A percentile compares a stretch with the other conserved stretches of the same genome.
Evolutionary conservation across 345 rosid genomes (phyloP).

Genomic region (Populus davidiana): DNA sequence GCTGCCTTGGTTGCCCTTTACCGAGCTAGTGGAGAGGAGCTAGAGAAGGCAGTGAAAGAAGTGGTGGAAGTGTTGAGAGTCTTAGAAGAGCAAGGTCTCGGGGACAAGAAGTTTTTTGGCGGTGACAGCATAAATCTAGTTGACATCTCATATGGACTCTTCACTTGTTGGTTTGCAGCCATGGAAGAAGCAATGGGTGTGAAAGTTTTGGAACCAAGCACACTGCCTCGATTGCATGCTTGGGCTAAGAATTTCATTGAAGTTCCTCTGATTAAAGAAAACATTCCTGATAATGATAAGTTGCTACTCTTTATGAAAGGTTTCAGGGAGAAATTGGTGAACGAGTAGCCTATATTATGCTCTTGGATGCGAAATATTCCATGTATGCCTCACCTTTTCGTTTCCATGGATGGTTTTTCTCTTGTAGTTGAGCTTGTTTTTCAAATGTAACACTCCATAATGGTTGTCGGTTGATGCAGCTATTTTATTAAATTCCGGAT

Average conservation of each 20-base stretch:
- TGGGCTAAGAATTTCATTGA: slow-evolving; percentile 11
- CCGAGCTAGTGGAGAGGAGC: background rate
- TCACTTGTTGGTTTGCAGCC: background rate
- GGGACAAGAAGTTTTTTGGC: slow-evolving; percentile 9
- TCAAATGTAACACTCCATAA: no score
- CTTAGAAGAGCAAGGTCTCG: slow-evolving; percentile 11
- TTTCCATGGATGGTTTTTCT: no score
- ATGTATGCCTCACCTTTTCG: no score
- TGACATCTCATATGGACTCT: background rate
- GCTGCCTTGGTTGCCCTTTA: background rate
- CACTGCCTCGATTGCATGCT: slow-evolving; percentile 6
- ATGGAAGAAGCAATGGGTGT: background rate
- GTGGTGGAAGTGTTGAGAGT: background rate
- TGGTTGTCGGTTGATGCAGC: no score
- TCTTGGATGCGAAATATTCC: no score
- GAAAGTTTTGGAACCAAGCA: slow-evolving; percentile 1
- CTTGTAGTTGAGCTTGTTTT: no score
- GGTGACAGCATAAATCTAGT: slow-evolving; percentile 8
- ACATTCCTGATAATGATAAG: slow-evolving; percentile 1
- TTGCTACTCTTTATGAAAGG: background rate
- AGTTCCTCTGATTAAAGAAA: slow-evolving; percentile 10
- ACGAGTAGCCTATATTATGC: background rate
- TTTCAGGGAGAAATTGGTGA: background rate
- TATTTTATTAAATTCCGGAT: no score
- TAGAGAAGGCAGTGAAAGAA: slow-evolving; percentile 9